Conservation (phyloP, 2,329 filamentous ascomycete species). For the Ophiostoma novo-ulmi region DNA sequence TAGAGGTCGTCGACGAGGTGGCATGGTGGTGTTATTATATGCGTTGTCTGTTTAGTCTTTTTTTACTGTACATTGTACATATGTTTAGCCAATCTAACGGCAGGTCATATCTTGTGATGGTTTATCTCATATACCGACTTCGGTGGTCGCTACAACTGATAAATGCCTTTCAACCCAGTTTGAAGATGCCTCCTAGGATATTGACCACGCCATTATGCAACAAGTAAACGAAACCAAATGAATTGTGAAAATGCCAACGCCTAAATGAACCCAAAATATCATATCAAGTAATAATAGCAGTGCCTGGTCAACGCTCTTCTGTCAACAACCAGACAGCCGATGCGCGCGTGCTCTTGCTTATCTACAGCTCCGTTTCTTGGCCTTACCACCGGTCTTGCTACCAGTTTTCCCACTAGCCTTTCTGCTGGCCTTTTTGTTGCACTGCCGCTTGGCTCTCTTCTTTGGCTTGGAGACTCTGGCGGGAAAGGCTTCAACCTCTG, state of each 20-base stretch:
- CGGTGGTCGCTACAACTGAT: neutral
- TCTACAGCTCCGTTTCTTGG: neutral
- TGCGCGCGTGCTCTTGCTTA: neutral
- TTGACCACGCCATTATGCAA: neutral
- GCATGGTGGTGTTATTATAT: conserved; percentile 4
- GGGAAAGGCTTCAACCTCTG: neutral
- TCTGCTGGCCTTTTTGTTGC: neutral
- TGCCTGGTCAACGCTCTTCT: neutral
- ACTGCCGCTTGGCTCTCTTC: neutral
- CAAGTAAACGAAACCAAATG: neutral
- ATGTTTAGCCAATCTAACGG: neutral
- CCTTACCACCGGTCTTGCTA: neutral
- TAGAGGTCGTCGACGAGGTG: neutral
- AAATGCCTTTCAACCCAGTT: neutral
- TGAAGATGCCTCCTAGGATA: no score
- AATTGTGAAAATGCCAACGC: conserved; percentile 7
- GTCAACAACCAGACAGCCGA: neutral
- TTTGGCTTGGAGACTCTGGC: neutral
- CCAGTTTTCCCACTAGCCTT: neutral
- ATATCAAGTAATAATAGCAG: neutral
- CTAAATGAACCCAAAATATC: neutral
- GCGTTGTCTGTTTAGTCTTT: neutral
- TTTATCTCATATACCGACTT: neutral
- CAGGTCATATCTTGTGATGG: neutral
- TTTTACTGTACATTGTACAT: conserved; percentile 4